Percentiles rank a stretch among this genome's conserved stretches.
Evolutionary conservation across 768 basidiomycete species (phyloP).

Genomic region (Collybia mongolica): DNA sequence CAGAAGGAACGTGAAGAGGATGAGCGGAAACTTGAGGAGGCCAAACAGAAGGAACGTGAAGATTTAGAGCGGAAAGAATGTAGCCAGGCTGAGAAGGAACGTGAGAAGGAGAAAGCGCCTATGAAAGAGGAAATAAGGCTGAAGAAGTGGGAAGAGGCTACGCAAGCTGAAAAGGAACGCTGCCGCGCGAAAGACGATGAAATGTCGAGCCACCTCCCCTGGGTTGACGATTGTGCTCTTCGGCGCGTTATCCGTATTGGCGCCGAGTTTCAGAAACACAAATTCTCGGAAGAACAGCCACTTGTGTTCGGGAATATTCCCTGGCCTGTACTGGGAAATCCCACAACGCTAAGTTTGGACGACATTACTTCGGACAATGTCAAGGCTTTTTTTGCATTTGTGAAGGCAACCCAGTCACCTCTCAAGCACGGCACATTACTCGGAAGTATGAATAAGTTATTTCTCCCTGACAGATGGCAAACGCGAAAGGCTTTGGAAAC

Average conservation of each 20-base stretch:
- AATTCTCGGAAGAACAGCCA: conserved; percentile 20
- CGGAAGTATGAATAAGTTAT: conserved; percentile 50
- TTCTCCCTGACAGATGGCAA: conserved; percentile 61
- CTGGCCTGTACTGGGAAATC: conserved; percentile 11
- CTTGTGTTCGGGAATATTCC: conserved; percentile 16
- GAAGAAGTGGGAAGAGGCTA: neutral
- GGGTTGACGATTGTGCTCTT: neutral
- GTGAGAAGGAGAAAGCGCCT: conserved; percentile 2
- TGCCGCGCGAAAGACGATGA: neutral
- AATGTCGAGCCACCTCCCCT: neutral
- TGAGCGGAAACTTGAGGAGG: neutral
- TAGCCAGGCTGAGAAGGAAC: neutral
- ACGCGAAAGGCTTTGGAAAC: conserved; percentile 45
- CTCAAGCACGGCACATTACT: conserved; percentile 48
- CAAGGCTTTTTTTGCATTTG: conserved; percentile 49
- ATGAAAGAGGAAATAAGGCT: neutral
- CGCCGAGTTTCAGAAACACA: conserved; percentile 15
- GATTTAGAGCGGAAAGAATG: neutral
- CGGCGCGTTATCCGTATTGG: neutral
- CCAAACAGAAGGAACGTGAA: neutral
- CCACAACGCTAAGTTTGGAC: neutral
- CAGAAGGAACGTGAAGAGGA: neutral
- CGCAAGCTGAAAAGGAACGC: neutral
- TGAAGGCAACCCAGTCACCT: conserved; percentile 32
- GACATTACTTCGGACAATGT: conserved; percentile 45